Conservation (phyloP, 129 eudicot genomes). For the Pseudognaphalium luteoalbum region DNA sequence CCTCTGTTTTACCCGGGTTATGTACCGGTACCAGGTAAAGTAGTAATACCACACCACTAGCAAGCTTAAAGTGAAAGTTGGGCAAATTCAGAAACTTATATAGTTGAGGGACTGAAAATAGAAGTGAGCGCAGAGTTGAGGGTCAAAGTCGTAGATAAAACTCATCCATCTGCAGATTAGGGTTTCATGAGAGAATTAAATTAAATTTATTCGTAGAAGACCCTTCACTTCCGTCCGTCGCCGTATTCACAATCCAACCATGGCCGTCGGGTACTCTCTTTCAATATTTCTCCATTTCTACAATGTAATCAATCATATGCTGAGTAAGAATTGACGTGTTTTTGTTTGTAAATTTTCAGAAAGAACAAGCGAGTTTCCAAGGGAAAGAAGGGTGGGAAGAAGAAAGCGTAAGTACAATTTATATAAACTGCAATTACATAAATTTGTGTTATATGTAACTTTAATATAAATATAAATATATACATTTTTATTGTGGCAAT, state of each 20-base stretch:
- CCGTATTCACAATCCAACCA: constrained; percentile 2
- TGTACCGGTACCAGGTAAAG: too few relatives aligned
- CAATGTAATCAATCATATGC: neutral
- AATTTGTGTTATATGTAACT: neutral
- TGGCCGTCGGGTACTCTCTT: constrained; percentile 39
- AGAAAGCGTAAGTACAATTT: constrained; percentile 62
- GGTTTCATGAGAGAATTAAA: neutral
- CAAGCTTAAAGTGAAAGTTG: too few relatives aligned
- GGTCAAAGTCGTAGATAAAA: neutral
- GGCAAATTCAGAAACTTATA: too few relatives aligned
- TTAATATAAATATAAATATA: too few relatives aligned
- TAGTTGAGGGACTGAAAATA: neutral
- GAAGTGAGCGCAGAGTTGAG: neutral
- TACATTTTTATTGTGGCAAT: neutral
- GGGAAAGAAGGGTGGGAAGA: constrained; percentile 90
- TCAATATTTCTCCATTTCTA: neutral
- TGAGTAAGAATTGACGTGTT: neutral
- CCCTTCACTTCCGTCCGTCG: neutral
- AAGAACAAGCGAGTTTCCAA: constrained; percentile 83
- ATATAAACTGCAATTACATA: constrained; percentile 7
- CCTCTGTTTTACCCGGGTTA: too few relatives aligned
- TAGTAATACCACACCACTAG: too few relatives aligned
- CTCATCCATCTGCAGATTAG: neutral
- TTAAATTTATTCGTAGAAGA: neutral
- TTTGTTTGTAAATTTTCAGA: constrained; percentile 33